phyloP scores from a whole-genome alignment of 306 rosid genomes.

The Corylus heterophylla region DNA sequence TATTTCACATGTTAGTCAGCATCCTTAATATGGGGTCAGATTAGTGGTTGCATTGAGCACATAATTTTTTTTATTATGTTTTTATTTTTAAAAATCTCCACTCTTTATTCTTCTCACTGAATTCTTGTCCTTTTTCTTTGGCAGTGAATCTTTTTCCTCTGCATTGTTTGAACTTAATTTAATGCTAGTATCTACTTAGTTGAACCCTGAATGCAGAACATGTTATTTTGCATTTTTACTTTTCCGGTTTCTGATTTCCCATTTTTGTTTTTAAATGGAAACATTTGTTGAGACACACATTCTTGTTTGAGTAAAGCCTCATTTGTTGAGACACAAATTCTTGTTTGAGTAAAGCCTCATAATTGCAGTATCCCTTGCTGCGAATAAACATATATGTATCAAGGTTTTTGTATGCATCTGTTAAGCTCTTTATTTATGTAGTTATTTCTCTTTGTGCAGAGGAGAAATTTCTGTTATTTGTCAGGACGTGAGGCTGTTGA shows the following conservation, averaged over 20 bases:
- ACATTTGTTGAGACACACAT: background rate
- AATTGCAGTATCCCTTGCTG: background rate
- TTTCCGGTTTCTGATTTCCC: background rate
- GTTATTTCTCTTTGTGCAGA: slow-evolving; percentile 44
- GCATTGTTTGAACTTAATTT: background rate
- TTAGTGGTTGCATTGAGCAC: background rate
- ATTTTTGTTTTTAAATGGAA: background rate
- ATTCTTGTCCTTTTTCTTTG: background rate
- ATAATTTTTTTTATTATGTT: no score
- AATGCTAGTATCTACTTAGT: background rate
- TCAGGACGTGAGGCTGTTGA: slow-evolving; percentile 68
- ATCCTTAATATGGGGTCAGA: background rate
- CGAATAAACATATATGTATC: background rate
- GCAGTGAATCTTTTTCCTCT: background rate
- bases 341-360: background rate
- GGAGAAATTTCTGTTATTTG: slow-evolving; percentile 89
- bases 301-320: background rate
- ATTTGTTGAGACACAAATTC: background rate
- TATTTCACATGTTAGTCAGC: background rate
- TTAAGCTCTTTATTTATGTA: background rate
- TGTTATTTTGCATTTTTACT: background rate
- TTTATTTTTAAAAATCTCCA: background rate
- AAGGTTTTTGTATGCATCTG: background rate
- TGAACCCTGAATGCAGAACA: background rate
- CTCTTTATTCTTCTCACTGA: background rate